phyloP scores from a whole-genome alignment of 495 filamentous ascomycete species.

The Trichoderma orchidacearum region DNA sequence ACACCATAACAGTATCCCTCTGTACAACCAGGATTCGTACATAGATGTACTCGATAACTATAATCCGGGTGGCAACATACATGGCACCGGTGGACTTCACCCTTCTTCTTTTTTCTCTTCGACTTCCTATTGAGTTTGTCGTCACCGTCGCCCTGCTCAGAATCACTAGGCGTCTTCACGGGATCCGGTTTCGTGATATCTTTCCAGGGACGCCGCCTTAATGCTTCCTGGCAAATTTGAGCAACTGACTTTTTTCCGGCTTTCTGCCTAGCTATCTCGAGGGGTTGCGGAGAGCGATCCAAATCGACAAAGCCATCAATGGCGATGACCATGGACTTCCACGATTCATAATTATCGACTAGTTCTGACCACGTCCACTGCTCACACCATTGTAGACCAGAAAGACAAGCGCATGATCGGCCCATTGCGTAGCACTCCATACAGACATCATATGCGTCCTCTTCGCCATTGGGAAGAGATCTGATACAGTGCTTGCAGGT shows the following conservation, averaged over 20 bases:
- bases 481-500: slow-evolving; percentile 71
- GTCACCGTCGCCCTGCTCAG: slow-evolving; percentile 35
- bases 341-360: slow-evolving; percentile 62
- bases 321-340: slow-evolving; percentile 61
- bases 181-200: slow-evolving; percentile 34
- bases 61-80: slow-evolving; percentile 63
- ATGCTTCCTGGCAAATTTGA: slow-evolving; percentile 78
- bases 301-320: slow-evolving; percentile 46
- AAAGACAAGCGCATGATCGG: slow-evolving; percentile 77
- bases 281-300: slow-evolving; percentile 44
- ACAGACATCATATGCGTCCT: slow-evolving; percentile 85
- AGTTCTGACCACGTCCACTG: slow-evolving; percentile 78
- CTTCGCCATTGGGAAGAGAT: slow-evolving; percentile 40
- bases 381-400: slow-evolving; percentile 77
- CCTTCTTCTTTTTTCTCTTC: slow-evolving; percentile 23
- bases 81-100: slow-evolving; percentile 52
- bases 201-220: slow-evolving; percentile 53
- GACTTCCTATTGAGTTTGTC: slow-evolving; percentile 31
- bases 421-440: slow-evolving; percentile 96
- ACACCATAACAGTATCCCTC: slow-evolving; percentile 76
- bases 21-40: slow-evolving; percentile 48
- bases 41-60: slow-evolving; percentile 68
- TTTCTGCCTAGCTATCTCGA: slow-evolving; percentile 49
- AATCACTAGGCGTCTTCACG: slow-evolving; percentile 25
- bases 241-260: slow-evolving; percentile 64